These are phyloP conservation scores for Pseudonectria foliicola DNA, from an alignment of 2,329 filamentous ascomycete genomes.

Conservation along the genomic window DNA sequence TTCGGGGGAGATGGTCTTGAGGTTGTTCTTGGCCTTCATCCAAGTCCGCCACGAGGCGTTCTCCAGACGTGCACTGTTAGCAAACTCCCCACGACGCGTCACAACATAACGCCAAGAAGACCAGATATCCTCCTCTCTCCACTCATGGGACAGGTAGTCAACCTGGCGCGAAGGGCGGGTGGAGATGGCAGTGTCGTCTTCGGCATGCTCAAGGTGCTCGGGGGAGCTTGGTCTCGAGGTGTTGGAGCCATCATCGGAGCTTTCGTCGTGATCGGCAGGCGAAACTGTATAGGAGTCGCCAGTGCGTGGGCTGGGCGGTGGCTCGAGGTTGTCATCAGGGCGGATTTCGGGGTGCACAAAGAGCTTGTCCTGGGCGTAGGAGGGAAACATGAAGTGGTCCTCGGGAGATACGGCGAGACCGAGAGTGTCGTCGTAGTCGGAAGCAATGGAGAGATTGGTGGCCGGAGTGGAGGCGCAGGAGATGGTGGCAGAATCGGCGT, in stretches of 20 bases:
- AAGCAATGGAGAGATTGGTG: constrained; percentile 56
- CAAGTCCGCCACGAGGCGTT: constrained; percentile 97
- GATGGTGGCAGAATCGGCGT: constrained; percentile 46
- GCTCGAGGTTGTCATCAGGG: constrained; percentile 37
- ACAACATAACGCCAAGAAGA: constrained; percentile 93
- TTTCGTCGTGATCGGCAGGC: constrained; percentile 42
- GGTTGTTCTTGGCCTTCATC: constrained; percentile 83
- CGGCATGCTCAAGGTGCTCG: constrained; percentile 52
- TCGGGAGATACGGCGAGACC: constrained; percentile 37
- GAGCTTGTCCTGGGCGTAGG: constrained; percentile 40
- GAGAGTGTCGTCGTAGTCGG: constrained; percentile 45
- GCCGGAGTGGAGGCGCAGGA: constrained; percentile 57
- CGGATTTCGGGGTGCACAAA: constrained; percentile 28
- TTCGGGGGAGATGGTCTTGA: constrained; percentile 85
- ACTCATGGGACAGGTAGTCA: constrained; percentile 91
- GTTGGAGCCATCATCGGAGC: constrained; percentile 31
- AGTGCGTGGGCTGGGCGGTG: constrained; percentile 42
- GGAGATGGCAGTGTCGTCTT: constrained; percentile 73
- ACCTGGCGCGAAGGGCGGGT: constrained; percentile 77
- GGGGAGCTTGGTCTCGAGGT: constrained; percentile 54
- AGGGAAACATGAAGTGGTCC: constrained; percentile 40
- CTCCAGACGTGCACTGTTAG: constrained; percentile 75
- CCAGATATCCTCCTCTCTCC: constrained; percentile 96
- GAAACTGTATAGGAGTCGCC: constrained; percentile 47
- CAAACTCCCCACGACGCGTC: constrained; percentile 69